Base-by-base conservation (phyloP, 2,329 filamentous ascomycete species). In the Sporothrix mexicana region DNA sequence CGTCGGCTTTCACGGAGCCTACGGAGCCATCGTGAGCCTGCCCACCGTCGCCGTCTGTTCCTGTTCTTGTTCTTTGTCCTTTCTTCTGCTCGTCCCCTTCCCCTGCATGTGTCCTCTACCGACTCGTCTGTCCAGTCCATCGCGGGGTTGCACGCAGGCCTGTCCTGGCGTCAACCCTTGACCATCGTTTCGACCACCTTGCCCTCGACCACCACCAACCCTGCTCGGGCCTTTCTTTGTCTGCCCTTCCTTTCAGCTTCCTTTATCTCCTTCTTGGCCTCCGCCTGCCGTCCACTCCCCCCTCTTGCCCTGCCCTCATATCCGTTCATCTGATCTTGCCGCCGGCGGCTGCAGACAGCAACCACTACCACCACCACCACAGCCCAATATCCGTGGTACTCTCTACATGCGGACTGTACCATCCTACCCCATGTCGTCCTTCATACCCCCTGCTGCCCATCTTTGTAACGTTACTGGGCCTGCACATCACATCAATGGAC, bases 391-490 rank as follows among this genome's bases (percentile, higher is more conserved):
- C n/a, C 6, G 8, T 53, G n/a, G 51, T 17, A 9, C 23, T 13
- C 53, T 25, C 53, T 36, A 36, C 30, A 36, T 36, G 30, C 25
- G 25, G 15, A 13, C n/a, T 57, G 20, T 57, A 9, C 53, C 23
- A 13, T 30, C 30, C 13, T 15, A 12, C 15, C 59, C 59, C 30
- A 62, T 43, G 59, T 12, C 12, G 3, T 20, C 41, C 30, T 3
- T 36, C 30, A 36, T 36, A 7, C 30, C 30, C 30, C 30, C 30
- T 36, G 30, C 30, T 36, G 30, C 30, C 41, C 55, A 7, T 55
- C n/a, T 67, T 36, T 67, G 59, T 66, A 71, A 71, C 69, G 69
- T 68, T 72, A 72, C 62, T 57, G 51, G 23, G 20, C 23, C 30
- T 45, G 51, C 67, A 69, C 53, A 25, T 53, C 64, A 30, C 20